These are phyloP conservation scores for Gloeophyllum trabeum DNA, from an alignment of 768 basidiomycete species.

Conservation along the genomic window DNA sequence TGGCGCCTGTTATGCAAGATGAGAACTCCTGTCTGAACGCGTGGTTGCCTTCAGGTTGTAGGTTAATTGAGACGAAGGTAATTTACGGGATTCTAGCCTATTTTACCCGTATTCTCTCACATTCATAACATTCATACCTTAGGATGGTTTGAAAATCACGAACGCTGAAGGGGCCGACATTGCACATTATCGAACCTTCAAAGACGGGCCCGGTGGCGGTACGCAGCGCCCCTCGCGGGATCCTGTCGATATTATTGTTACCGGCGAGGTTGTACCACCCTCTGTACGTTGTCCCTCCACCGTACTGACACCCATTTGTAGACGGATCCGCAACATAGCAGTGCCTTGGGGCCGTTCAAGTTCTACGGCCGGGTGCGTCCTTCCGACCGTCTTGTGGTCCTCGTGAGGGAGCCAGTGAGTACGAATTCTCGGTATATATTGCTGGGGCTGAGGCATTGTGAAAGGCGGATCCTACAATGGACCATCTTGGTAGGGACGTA, in stretches of 20 bases:
- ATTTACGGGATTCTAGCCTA: not conserved
- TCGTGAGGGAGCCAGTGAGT: constrained; percentile 41
- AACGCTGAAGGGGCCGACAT: constrained; percentile 23
- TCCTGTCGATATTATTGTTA: constrained; percentile 37
- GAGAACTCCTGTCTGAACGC: constrained; percentile 28
- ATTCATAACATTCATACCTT: not conserved
- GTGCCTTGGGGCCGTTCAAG: constrained; percentile 45
- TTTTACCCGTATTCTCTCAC: too few species aligned
- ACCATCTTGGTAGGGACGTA: not conserved
- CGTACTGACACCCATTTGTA: constrained; percentile 26
- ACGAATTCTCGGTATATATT: not conserved
- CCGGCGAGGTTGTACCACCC: constrained; percentile 28
- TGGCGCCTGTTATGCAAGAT: constrained; percentile 23
- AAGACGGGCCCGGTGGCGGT: constrained; percentile 10
- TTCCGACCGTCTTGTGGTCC: constrained; percentile 45
- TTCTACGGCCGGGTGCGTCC: constrained; percentile 48
- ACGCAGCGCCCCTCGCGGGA: constrained; percentile 9
- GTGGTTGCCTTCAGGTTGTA: constrained; percentile 32
- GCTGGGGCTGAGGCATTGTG: too few species aligned
- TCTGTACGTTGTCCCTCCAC: constrained; percentile 3
- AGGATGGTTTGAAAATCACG: constrained; percentile 19
- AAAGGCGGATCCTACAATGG: not conserved
- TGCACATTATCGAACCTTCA: constrained; percentile 27
- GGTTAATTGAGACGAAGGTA: constrained; percentile 21
- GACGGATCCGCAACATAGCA: constrained; percentile 18